Base-by-base conservation (phyloP, 2,329 filamentous ascomycete species). In the Hypoxylon sp. region DNA sequence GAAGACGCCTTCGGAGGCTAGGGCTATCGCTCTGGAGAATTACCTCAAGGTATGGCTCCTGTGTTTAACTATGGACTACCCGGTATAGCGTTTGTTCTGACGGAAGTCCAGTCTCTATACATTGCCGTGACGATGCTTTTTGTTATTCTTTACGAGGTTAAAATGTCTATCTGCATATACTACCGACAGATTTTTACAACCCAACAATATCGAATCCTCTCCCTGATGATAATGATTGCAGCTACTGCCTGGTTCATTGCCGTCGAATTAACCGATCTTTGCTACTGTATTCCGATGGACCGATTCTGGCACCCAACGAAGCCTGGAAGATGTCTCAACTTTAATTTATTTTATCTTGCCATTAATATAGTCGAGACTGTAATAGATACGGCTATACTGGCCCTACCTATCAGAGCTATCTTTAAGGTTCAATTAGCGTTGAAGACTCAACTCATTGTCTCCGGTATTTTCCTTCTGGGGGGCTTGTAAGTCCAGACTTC, bases 151-250 rank as follows among this genome's bases (percentile, higher is more conserved):
- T 48, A 24, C n/a, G 13, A 22, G 2, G 11, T 29, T 8, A 48
- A 48, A 11, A 48, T 48, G 22, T 48, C 46, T 24, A 48, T 48
- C 19, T 48, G 46, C 14, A 11, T 48, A 48, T 29, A 29, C 10
- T 48, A 48, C 24, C 46, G 46, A 26, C 46, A 26, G 5, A 48
- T 48, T 1, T 48, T 48, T 11, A 14, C 24, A 10, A 29, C 11
- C 13, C 46, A 5, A 11, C 19, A 13, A 29, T 48, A 26, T 29
- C 22, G 10, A n/a, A 14, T 48, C 22, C 3, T 24, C 22, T 26
- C 46, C 19, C 5, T n/a, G 11, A 24, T 48, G 22, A 26, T 48
- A 10, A 24, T 48, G 22, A 14, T 24, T 14, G 24, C n/a, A 3
- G 10, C 17, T n/a, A 48, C 46, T 9, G 46, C 24, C 13, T 48